phyloP scores from a whole-genome alignment of 2,329 filamentous ascomycete species.

The Aspergillus phoenicis region DNA sequence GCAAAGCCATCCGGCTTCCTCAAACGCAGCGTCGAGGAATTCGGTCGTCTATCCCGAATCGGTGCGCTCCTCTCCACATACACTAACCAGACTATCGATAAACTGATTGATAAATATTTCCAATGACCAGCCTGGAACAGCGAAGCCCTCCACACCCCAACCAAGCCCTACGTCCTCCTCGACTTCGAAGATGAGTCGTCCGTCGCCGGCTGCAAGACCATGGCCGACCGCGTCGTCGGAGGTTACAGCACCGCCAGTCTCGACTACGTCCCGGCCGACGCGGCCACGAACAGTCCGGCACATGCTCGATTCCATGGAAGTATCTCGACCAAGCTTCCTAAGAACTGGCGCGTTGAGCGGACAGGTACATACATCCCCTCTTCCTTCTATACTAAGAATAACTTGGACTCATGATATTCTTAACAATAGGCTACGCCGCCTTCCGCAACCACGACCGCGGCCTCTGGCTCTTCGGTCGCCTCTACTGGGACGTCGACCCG shows the following conservation, averaged over 20 bases:
- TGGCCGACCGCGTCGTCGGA: conserved; percentile 85
- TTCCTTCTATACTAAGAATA: too few relatives aligned
- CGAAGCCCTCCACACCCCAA: conserved; percentile 41
- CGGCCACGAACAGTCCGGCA: conserved; percentile 49
- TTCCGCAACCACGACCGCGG: conserved; percentile 81
- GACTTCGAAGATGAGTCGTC: conserved; percentile 44
- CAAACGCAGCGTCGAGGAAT: conserved; percentile 61
- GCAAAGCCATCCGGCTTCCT: conserved; percentile 54
- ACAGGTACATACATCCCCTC: conserved; percentile 34
- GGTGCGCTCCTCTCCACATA: conserved; percentile 42
- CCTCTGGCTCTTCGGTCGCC: conserved; percentile 79
- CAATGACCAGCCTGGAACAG: conserved; percentile 42
- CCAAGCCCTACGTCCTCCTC: conserved; percentile 43
- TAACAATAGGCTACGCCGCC: conserved; percentile 75
- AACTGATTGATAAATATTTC: conserved; percentile 6
- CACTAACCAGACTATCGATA: neutral
- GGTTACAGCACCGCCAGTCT: conserved; percentile 77
- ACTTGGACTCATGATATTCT: conserved; percentile 5
- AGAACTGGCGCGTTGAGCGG: conserved; percentile 54
- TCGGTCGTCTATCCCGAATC: conserved; percentile 58
- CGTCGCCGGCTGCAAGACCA: conserved; percentile 62
- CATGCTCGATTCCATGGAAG: conserved; percentile 83
- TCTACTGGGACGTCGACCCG: conserved; percentile 85
- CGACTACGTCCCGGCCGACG: conserved; percentile 62
- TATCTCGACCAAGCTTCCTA: conserved; percentile 84